phyloP scores from a whole-genome alignment of 805 yeast genomes.

The Cyberlindnera sargentensis region DNA sequence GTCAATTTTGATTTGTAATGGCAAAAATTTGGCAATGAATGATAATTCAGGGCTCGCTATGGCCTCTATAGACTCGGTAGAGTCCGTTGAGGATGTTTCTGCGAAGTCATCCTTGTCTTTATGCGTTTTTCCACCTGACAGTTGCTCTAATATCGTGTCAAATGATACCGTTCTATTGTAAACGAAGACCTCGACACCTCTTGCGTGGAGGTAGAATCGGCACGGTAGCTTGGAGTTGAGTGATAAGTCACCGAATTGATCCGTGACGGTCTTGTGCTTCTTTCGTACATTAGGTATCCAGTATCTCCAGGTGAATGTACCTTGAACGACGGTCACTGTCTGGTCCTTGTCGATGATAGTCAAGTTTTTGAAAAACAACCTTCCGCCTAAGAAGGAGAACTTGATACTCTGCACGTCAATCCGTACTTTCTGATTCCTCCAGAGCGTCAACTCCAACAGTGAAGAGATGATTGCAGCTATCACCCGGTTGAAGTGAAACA shows the following conservation, averaged over 20 bases:
- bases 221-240: conserved; percentile 47
- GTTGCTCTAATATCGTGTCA: conserved; percentile 47
- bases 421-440: conserved; percentile 55
- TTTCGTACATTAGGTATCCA: conserved; percentile 54
- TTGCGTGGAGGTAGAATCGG: conserved; percentile 49
- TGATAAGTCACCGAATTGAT: conserved; percentile 13
- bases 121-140: conserved; percentile 16
- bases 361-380: conserved; percentile 70
- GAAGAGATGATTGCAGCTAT: conserved; percentile 54
- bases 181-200: conserved; percentile 77
- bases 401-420: conserved; percentile 68
- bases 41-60: conserved; percentile 1
- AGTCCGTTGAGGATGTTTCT: neutral
- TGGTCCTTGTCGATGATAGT: conserved; percentile 68
- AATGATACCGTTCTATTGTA: conserved; percentile 79
- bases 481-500: conserved; percentile 72
- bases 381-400: conserved; percentile 75
- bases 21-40: conserved; percentile 38
- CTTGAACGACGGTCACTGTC: conserved; percentile 61
- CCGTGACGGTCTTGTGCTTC: conserved; percentile 8
- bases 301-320: conserved; percentile 83
- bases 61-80: no score
- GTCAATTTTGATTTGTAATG: conserved; percentile 51
- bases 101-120: neutral
- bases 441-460: conserved; percentile 44